A percentile compares a stretch with the other conserved stretches of the same genome.
Evolutionary conservation across 805 yeast genomes (phyloP).

Genomic region (Schizosaccharomyces japonicus): DNA sequence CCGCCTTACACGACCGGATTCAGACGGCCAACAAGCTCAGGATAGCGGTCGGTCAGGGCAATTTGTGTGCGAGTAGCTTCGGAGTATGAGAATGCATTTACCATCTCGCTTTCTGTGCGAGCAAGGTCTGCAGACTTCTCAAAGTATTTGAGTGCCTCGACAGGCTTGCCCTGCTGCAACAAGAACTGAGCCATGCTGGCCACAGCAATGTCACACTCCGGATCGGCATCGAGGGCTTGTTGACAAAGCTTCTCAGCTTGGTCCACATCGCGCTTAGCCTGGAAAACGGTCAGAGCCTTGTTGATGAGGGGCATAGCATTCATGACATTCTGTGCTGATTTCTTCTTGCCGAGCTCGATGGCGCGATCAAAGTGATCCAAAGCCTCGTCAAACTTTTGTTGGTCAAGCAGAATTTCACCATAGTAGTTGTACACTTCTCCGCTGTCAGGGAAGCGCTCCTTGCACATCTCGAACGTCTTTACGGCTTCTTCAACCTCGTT

Average conservation of each 20-base stretch:
- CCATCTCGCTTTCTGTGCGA: slow-evolving; percentile 63
- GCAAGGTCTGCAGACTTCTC: slow-evolving; percentile 65
- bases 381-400: slow-evolving; percentile 3
- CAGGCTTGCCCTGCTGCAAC: slow-evolving; percentile 59
- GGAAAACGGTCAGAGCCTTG: slow-evolving; percentile 42
- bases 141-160: slow-evolving; percentile 58
- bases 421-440: slow-evolving; percentile 73
- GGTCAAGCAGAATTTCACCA: slow-evolving; percentile 30
- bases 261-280: slow-evolving; percentile 21
- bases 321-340: slow-evolving; percentile 40
- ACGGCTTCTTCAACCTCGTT: slow-evolving; percentile 9
- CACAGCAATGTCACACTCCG: slow-evolving; percentile 70
- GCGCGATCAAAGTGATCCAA: slow-evolving; percentile 62
- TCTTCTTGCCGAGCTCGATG: slow-evolving; percentile 19
- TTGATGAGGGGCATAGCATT: slow-evolving; percentile 79
- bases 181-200: slow-evolving; percentile 78
- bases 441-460: slow-evolving; percentile 52
- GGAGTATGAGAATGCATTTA: slow-evolving; percentile 73
- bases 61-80: slow-evolving; percentile 83
- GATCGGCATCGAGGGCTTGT: slow-evolving; percentile 60
- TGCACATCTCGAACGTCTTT: slow-evolving; percentile 13
- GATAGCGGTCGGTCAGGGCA: slow-evolving; percentile 23
- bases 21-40: slow-evolving; percentile 11
- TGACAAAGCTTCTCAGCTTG: slow-evolving; percentile 43
- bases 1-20: not conserved